phyloP scores from a whole-genome alignment of 2,329 filamentous ascomycete genomes.

The Pseudodiploospora longispora region DNA sequence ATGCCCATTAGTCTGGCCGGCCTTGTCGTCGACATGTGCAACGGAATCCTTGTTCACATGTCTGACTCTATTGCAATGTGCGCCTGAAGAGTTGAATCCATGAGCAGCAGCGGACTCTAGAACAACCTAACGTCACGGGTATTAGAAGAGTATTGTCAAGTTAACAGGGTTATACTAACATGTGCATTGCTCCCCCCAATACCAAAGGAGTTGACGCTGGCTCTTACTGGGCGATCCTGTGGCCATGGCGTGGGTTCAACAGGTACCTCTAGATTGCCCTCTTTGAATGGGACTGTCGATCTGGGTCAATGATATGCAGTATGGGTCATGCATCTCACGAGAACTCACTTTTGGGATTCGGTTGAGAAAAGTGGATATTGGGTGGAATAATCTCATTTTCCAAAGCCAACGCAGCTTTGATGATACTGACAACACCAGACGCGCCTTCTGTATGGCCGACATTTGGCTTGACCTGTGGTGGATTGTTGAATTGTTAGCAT shows the following conservation, averaged over 20 bases:
- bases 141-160: not conserved
- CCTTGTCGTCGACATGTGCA: not conserved
- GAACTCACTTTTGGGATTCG: slow-evolving; percentile 13
- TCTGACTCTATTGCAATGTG: not conserved
- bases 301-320: not conserved
- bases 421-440: slow-evolving; percentile 18
- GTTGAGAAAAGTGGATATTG: slow-evolving; percentile 16
- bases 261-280: slow-evolving; percentile 27
- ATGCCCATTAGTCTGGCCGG: not conserved
- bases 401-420: slow-evolving; percentile 18
- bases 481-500: too few relatives aligned
- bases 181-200: slow-evolving; percentile 8
- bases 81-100: not conserved
- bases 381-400: slow-evolving; percentile 20
- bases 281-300: slow-evolving; percentile 8
- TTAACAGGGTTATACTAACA: not conserved
- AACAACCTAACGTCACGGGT: not conserved
- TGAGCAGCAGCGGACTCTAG: not conserved
- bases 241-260: slow-evolving; percentile 9
- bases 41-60: not conserved
- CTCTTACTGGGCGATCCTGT: slow-evolving; percentile 2
- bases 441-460: slow-evolving; percentile 21
- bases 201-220: slow-evolving; percentile 11
- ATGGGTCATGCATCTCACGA: too few relatives aligned
- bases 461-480: slow-evolving; percentile 14